Evolutionary conservation across 108 stramenopile genomes (phyloP).

Genomic region (Nitzschia inconspicua): DNA sequence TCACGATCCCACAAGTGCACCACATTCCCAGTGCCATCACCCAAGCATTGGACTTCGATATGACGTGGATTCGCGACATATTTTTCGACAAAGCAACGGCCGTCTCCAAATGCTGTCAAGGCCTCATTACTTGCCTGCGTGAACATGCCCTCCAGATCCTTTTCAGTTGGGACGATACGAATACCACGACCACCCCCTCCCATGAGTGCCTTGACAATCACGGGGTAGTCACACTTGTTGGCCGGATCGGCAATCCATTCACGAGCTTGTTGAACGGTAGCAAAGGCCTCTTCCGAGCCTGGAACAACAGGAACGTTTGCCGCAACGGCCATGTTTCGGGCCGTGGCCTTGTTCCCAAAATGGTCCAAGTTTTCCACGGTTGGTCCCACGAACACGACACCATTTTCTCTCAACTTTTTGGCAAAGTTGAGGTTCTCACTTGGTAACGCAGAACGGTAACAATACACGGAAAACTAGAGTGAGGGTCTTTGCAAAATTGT

Average conservation of each 20-base stretch:
- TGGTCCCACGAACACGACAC: slow-evolving; percentile 93
- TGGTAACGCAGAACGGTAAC: too few relatives aligned
- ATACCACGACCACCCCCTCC: slow-evolving; percentile 97
- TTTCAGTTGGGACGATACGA: slow-evolving; percentile 80
- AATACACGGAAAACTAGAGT: too few relatives aligned
- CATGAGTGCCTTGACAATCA: slow-evolving; percentile 96
- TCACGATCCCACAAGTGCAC: slow-evolving; percentile 95
- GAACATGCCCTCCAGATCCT: slow-evolving; percentile 70
- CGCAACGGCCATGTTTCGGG: slow-evolving; percentile 82
- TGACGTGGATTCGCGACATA: slow-evolving; percentile 93
- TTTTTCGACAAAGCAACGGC: slow-evolving; percentile 89
- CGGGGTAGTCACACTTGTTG: slow-evolving; percentile 82
- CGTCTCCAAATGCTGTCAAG: slow-evolving; percentile 91
- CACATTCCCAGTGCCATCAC: slow-evolving; percentile 91
- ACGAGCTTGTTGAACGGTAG: slow-evolving; percentile 70
- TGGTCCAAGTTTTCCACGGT: slow-evolving; percentile 76
- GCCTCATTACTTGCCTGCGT: slow-evolving; percentile 80
- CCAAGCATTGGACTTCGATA: slow-evolving; percentile 95
- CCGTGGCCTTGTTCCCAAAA: slow-evolving; percentile 93
- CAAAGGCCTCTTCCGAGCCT: slow-evolving; percentile 87
- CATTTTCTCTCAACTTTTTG: slow-evolving; percentile 53
- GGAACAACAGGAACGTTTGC: slow-evolving; percentile 88
- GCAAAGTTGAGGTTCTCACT: slow-evolving; percentile 89
- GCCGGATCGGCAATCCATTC: slow-evolving; percentile 71
- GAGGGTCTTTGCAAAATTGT: too few relatives aligned